Base-by-base conservation (phyloP, 495 filamentous ascomycete species). In the Oleoguttula mirabilis region DNA sequence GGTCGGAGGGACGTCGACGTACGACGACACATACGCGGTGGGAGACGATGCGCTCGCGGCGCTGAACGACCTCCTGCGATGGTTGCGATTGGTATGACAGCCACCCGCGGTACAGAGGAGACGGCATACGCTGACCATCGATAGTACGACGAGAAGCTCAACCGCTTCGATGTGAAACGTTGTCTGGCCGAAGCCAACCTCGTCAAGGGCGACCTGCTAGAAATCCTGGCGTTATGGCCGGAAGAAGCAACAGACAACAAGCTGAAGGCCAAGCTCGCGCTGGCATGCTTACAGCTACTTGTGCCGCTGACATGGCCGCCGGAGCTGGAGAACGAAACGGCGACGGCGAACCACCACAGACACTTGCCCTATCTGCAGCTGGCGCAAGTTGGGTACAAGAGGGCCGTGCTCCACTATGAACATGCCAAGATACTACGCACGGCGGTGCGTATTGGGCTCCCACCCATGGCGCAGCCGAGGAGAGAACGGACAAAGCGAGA, bases 221-320 rank as follows among this genome's bases (percentile, higher is more conserved):
- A 87, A 40, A 96, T 99, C 48, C 68, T 99, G 32, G 79, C 84
- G 1, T 51, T 70, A 25, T 94, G 86, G 85, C 72, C 79, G 38
- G 69, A 76, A 11, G 62, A 66, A 16, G 74, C 72, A 28, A 75
- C 73, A 49, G 77, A 79, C 21, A 76, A 77, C 63, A 77, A 75
- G 47, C 67, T 79, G 56, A 82, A 80, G 62, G 82, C 76, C 39
- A 83, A 82, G 59, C 72, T 90, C 45, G 81, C 85, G 16, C 62
- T 94, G 49, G 82, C 85, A 38, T 94, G 85, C 58, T 68, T 95
- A 62, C 88, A 96, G 59, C 67, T 99, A 36, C 75, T 99, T 48
- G 86, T 94, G 1, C 88, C 88, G 21, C 67, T 99, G 53, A 99
- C 90, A 21, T 96, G 88, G 88, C 88, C 88, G 8, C 66, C 90